Evolutionary conservation across 495 filamentous ascomycete genomes (phyloP), one percentile per base, ranked within the genome.

Genomic region (Daldinia concentrica): DNA sequence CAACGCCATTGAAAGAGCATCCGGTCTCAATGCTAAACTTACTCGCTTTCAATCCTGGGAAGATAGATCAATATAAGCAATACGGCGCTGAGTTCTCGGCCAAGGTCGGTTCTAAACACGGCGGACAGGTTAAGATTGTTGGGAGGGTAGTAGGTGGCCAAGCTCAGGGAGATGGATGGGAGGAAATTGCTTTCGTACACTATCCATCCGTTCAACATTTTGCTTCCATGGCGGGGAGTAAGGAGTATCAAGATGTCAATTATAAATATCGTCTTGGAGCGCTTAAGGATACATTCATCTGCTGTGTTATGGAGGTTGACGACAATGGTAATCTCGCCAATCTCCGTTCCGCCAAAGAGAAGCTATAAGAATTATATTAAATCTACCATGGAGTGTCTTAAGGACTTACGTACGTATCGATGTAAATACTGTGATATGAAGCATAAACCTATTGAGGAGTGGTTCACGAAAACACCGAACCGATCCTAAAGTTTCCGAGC

Each of bases 21-120:
- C 85, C 89, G 0, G 87, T 90, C 4, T 87, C 86, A 2, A 91
- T 90, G 89, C 78, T 91, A n/a, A 91, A 91, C 62, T 79, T 91
- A n/a, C 81, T 91, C 6, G 82, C 88, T 62, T 91, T 91, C 76
- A 79, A 82, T 22, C 79, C 81, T 0, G 81, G 81, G 12, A 82
- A 76, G 64, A 88, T 86, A 70, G 78, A 82, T 56, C 78, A 81
- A 41, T 91, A 91, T 72, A 80, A 84, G 30, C 75, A 83, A 30
- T 91, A 90, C 75, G 88, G 88, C 1, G 76, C 79, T 36, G 86
- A 84, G 7, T 91, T 91, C 69, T 78, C 82, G 6, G 78, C 82
- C 24, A 75, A 74, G 0, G 83, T 87, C 11, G 89, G 88, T 6
- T 76, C 79, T 1, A 82, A 75, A 57, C 79, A 86, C 14, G 89